A percentile compares a stretch with the other conserved stretches of the same genome.
phyloP scores from a whole-genome alignment of 129 eudicot genomes.

The Apium graveolens region DNA sequence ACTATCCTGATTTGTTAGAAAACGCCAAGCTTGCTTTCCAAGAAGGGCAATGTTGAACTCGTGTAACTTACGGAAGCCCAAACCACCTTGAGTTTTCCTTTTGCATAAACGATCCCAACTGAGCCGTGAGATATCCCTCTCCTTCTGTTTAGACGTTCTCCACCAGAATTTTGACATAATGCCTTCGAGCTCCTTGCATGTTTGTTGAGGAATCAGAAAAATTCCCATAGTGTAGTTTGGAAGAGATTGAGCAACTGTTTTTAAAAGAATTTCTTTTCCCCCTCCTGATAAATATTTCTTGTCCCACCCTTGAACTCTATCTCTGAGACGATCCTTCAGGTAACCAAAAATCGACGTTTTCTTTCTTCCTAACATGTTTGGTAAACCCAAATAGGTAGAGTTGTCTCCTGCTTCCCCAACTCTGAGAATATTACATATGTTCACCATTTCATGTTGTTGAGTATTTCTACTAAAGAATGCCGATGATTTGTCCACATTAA shows the following conservation, averaged over 20 bases:
- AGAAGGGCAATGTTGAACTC: background rate
- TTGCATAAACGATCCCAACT: background rate
- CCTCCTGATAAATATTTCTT: background rate
- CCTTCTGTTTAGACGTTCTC: background rate
- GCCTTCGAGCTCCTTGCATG: background rate
- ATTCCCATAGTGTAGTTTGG: background rate
- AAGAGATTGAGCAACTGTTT: background rate
- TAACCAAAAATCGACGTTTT: no score
- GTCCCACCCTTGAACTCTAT: background rate
- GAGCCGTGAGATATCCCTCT: background rate
- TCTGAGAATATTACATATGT: no score
- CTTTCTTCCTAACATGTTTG: no score
- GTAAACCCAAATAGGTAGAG: no score
- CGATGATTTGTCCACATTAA: no score
- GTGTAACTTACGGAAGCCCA: background rate
- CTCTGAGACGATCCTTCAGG: background rate
- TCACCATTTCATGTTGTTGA: no score
- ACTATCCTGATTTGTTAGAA: no score
- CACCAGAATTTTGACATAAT: background rate
- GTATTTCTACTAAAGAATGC: no score
- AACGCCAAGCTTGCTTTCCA: background rate
- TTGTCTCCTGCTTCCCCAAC: no score
- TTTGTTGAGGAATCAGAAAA: background rate
- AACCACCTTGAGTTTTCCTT: no score
- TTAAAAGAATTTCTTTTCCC: background rate